These are phyloP conservation scores for Sarcomyxa edulis DNA, from an alignment of 768 basidiomycete species.

Conservation along the genomic window DNA sequence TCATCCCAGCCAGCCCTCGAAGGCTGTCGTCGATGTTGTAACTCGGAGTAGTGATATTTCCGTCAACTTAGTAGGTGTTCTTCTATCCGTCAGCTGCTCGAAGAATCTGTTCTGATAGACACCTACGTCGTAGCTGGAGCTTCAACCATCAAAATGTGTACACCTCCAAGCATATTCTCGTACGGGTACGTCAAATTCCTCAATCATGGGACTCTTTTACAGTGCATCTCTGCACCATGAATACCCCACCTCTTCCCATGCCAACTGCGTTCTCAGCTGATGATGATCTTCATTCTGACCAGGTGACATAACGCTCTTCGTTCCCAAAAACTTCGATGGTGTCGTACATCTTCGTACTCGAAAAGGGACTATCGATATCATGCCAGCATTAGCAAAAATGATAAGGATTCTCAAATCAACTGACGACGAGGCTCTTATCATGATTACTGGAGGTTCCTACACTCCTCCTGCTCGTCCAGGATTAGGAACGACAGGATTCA, in stretches of 20 bases:
- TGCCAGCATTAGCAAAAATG: conserved; percentile 20
- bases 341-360: conserved; percentile 19
- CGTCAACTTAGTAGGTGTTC: conserved; percentile 29
- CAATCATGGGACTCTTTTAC: too few relatives aligned
- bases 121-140: too few relatives aligned
- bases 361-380: conserved; percentile 17
- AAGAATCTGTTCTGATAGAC: conserved; percentile 22
- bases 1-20: conserved; percentile 19
- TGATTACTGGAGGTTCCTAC: too few relatives aligned
- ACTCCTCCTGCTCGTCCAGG: too few relatives aligned
- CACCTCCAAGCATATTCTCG: background rate
- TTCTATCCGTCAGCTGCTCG: background rate
- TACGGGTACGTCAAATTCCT: too few relatives aligned
- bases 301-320: conserved; percentile 19
- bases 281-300: too few relatives aligned
- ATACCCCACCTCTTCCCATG: background rate
- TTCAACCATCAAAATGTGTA: conserved; percentile 4
- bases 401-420: conserved; percentile 20
- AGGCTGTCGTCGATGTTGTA: conserved; percentile 30
- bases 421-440: conserved; percentile 31
- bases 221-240: too few relatives aligned
- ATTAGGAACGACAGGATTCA: conserved; percentile 11
- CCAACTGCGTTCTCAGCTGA: background rate
- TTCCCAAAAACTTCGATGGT: conserved; percentile 20
- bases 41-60: conserved; percentile 32